These are phyloP conservation scores for Xanthoceras sorbifolium DNA, from an alignment of 345 rosid species.

Conservation along the genomic window DNA sequence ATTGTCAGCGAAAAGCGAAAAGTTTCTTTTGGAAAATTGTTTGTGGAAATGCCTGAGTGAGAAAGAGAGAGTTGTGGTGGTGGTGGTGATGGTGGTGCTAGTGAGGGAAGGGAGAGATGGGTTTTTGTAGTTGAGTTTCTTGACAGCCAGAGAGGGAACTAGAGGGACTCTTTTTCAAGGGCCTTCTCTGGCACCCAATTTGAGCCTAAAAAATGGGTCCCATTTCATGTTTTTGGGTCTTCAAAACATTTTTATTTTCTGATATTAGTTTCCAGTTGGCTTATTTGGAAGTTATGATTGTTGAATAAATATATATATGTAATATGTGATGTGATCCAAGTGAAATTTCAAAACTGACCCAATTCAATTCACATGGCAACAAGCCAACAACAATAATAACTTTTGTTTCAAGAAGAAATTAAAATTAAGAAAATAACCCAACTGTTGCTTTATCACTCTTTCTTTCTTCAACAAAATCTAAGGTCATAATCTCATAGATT, in stretches of 20 bases:
- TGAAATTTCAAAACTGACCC: constrained; percentile 32
- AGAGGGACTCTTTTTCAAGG: constrained; percentile 33
- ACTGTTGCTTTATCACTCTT: constrained; percentile 29
- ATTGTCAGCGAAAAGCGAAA: constrained; percentile 32
- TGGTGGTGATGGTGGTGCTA: constrained; percentile 11
- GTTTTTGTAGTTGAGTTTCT: constrained; percentile 56
- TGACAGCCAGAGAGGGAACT: constrained; percentile 26
- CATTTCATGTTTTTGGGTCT: constrained; percentile 27
- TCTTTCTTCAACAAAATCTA: constrained; percentile 43
- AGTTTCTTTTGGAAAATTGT: constrained; percentile 32
- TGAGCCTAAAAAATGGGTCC: constrained; percentile 48
- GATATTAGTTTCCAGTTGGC: constrained; percentile 47
- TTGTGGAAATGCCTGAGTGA: constrained; percentile 48
- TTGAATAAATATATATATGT: constrained; percentile 39
- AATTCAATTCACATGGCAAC: constrained; percentile 49
- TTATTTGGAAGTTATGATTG: constrained; percentile 39
- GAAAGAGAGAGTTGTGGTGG: neutral
- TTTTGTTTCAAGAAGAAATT: constrained; percentile 9
- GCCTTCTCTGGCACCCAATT: constrained; percentile 63
- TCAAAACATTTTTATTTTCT: neutral
- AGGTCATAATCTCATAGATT: constrained; percentile 52
- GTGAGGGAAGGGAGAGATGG: constrained; percentile 39
- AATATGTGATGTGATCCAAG: constrained; percentile 26
- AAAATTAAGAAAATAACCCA: neutral
- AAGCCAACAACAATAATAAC: constrained; percentile 17